These are phyloP conservation scores for grape (Vitis vinifera) DNA, from an alignment of 164 flowering plant species.

Conservation along the genomic window DNA sequence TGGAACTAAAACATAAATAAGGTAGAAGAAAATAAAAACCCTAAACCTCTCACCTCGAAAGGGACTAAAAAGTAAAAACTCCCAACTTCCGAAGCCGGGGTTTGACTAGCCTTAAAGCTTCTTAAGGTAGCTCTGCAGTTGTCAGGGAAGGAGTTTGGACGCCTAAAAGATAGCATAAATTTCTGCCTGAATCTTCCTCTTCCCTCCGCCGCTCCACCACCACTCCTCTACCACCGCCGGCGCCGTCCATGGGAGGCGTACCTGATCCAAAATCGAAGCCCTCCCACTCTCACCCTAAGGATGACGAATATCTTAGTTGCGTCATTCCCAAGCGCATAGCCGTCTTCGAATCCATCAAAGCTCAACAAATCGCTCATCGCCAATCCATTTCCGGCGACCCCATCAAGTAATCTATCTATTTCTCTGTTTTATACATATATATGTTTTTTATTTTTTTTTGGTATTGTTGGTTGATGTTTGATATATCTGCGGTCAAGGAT, in stretches of 20 bases:
- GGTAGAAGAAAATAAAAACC: too few relatives aligned
- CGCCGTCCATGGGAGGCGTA: conserved; percentile 22
- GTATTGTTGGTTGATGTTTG: background rate
- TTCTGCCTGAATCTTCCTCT: too few relatives aligned
- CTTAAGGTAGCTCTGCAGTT: too few relatives aligned
- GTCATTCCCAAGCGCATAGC: conserved; percentile 66
- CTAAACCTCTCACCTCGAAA: too few relatives aligned
- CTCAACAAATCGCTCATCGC: conserved; percentile 41
- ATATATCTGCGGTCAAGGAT: conserved; percentile 36
- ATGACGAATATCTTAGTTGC: conserved; percentile 53
- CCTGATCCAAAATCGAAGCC: conserved; percentile 1
- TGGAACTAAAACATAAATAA: too few relatives aligned
- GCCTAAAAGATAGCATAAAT: too few relatives aligned
- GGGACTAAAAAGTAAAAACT: too few relatives aligned
- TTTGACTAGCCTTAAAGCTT: too few relatives aligned
- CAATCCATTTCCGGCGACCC: conserved; percentile 50
- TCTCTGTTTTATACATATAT: background rate
- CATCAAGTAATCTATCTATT: conserved; percentile 45
- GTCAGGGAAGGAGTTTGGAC: too few relatives aligned
- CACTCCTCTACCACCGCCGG: background rate
- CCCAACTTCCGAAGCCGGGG: too few relatives aligned
- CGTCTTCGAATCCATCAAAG: conserved; percentile 57
- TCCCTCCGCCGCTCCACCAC: too few relatives aligned
- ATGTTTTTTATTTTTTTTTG: background rate
- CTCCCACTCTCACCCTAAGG: conserved; percentile 23